Evolutionary conservation across 1,284 basidiomycete genomes (phyloP).

Genomic region (Cutaneotrichosporon cutaneum): DNA sequence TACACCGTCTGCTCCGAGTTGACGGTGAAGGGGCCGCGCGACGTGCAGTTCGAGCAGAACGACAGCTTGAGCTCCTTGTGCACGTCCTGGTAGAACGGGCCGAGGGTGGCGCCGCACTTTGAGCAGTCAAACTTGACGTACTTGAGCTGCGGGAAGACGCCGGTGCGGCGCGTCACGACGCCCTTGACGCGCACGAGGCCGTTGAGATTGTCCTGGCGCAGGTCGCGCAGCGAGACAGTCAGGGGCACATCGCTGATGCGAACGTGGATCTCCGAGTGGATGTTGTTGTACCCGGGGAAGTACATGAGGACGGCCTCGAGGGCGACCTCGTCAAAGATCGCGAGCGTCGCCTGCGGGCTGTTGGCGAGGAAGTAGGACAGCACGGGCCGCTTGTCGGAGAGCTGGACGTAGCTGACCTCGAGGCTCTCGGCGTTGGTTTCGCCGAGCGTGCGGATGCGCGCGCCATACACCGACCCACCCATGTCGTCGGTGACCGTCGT

Average conservation of each 20-base stretch:
- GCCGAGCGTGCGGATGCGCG: conserved; percentile 87
- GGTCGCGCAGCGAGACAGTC: conserved; percentile 83
- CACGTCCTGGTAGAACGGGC: conserved; percentile 97
- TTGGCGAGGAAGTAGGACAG: conserved; percentile 97
- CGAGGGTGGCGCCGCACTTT: conserved; percentile 86
- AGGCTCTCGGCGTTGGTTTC: conserved; percentile 97
- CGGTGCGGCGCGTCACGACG: conserved; percentile 93
- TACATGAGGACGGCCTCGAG: conserved; percentile 91
- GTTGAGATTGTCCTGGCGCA: conserved; percentile 89
- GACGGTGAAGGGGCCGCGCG: conserved; percentile 90
- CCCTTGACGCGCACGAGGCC: conserved; percentile 92
- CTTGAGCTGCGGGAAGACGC: conserved; percentile 98
- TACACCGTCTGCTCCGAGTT: conserved; percentile 99
- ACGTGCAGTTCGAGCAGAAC: conserved; percentile 90
- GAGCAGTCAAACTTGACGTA: conserved; percentile 98
- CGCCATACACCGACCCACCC: conserved; percentile 89
- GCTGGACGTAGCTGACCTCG: conserved; percentile 92
- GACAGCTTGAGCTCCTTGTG: conserved; percentile 91
- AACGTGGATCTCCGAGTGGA: conserved; percentile 97
- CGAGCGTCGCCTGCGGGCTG: conserved; percentile 86
- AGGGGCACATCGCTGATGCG: conserved; percentile 92
- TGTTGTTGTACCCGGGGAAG: conserved; percentile 93
- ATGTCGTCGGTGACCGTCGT: conserved; percentile 93
- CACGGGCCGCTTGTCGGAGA: conserved; percentile 86
- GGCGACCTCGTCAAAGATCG: conserved; percentile 94